phyloP scores from a whole-genome alignment of 352 stramenopile species.

The Pythium pectinolyticum region DNA sequence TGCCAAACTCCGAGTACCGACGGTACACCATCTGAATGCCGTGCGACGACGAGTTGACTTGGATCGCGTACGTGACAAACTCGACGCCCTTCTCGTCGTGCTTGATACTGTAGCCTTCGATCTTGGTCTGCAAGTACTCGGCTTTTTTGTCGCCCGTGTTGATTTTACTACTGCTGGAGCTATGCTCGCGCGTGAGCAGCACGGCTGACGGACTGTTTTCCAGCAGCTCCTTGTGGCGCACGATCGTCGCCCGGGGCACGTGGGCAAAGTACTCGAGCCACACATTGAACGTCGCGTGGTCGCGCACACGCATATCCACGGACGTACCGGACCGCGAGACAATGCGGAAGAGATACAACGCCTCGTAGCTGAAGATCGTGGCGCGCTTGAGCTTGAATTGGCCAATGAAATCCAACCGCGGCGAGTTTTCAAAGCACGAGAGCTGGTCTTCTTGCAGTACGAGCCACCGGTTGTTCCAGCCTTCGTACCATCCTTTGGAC shows the following conservation, averaged over 20 bases:
- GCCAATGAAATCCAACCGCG: constrained; percentile 63
- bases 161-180: constrained; percentile 4
- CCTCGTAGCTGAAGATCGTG: constrained; percentile 72
- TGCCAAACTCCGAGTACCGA: constrained; percentile 78
- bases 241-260: constrained; percentile 58
- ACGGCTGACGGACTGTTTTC: constrained; percentile 82
- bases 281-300: constrained; percentile 71
- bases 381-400: constrained; percentile 72
- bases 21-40: constrained; percentile 75
- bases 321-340: constrained; percentile 65
- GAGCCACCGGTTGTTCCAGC: constrained; percentile 79
- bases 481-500: constrained; percentile 80
- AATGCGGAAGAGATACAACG: constrained; percentile 74
- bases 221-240: constrained; percentile 71
- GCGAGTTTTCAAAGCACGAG: constrained; percentile 81
- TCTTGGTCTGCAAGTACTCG: constrained; percentile 80
- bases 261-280: constrained; percentile 66
- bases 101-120: constrained; percentile 68
- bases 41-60: constrained; percentile 64
- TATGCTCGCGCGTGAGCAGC: constrained; percentile 59
- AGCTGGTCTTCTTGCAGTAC: constrained; percentile 76
- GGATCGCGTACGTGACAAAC: constrained; percentile 79
- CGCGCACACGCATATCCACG: constrained; percentile 79
- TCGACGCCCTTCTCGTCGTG: constrained; percentile 71
- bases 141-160: constrained; percentile 30